Base-by-base conservation (phyloP, 805 yeast genomes). In the Saccharomycopsis selenospora region DNA sequence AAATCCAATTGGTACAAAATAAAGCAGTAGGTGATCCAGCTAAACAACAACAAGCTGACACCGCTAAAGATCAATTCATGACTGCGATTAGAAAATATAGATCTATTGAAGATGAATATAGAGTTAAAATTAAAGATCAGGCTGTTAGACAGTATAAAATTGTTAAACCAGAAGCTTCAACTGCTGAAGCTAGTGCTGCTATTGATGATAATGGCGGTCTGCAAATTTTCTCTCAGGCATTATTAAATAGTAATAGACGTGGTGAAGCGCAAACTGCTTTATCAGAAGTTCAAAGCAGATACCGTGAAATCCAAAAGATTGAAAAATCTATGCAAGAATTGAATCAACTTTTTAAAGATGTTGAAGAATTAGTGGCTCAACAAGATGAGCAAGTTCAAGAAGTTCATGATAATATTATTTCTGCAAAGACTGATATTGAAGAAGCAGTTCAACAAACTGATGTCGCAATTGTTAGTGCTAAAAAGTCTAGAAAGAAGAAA, bases 231-330 rank as follows among this genome's bases (percentile, higher is more conserved):
- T 88, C 95, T 51, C 95, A 89, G 68, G 97, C 97, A 33, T 73
- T 88, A 55, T 72, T 83, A 70, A 84, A 84, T 67, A 82, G 89
- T 47, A 85, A 86, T 63, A 82, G 95, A 68, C 79, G 89, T 62
- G 95, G 95, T 58, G 96, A 93, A 69, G 97, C 98, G 40, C 80
- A 93, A 66, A 80, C 96, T 28, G 98, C 95, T 2, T 76, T 93
- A 59, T 86, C 88, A 60, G 98, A 93, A 70, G 98, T 93, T 49
- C 96, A 91, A 70, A 81, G 85, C 45, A 82, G 99, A 70, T 98
- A 93, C 71, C 82, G 85, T 64, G 98, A 93, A 70, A 79, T 93
- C 61, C 85, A 87, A 70, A 86, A 88, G 72, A 83, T 93, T 67
- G 98, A 91, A 69, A 82, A 87, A 69, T 84, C 96, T 51, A 89